phyloP scores from a whole-genome alignment of 352 stramenopile species.

The Phytophthora kernoviae region DNA sequence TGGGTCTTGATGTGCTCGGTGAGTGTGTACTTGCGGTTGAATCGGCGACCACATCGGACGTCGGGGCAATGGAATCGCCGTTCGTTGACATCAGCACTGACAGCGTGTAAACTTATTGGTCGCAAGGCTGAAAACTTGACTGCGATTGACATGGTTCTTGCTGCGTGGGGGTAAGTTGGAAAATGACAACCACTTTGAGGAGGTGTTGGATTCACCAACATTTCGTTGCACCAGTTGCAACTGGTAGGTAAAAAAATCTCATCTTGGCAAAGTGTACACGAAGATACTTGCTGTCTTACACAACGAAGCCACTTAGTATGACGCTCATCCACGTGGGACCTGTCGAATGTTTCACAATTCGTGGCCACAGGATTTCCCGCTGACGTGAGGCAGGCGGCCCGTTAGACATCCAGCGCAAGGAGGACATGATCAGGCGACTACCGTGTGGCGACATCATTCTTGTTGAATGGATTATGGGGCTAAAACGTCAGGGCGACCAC shows the following conservation, averaged over 20 bases:
- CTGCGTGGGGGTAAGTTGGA: not conserved
- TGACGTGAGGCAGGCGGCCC: not conserved
- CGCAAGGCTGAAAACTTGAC: not conserved
- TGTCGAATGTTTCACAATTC: not conserved
- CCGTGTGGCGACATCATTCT: too few relatives aligned
- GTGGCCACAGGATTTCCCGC: not conserved
- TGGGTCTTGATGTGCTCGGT: slow-evolving; percentile 68
- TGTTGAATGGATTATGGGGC: too few relatives aligned
- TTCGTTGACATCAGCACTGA: slow-evolving; percentile 12
- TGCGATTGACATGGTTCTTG: not conserved
- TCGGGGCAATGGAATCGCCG: slow-evolving; percentile 32
- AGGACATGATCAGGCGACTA: not conserved
- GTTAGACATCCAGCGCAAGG: not conserved
- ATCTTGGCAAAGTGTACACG: not conserved
- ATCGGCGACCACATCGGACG: slow-evolving; percentile 26
- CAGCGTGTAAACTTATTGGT: not conserved
- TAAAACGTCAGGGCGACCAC: too few relatives aligned
- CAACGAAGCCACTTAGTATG: slow-evolving; percentile 8
- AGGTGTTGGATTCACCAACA: not conserved
- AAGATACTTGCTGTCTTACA: slow-evolving; percentile 25
- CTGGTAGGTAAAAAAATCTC: not conserved
- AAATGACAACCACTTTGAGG: not conserved
- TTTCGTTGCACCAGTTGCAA: not conserved
- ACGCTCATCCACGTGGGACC: too few relatives aligned
- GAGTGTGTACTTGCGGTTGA: slow-evolving; percentile 64